Evolutionary conservation across 352 stramenopile species (phyloP), one percentile per base, ranked within the genome.

Genomic region (Phytophthora citricola): DNA sequence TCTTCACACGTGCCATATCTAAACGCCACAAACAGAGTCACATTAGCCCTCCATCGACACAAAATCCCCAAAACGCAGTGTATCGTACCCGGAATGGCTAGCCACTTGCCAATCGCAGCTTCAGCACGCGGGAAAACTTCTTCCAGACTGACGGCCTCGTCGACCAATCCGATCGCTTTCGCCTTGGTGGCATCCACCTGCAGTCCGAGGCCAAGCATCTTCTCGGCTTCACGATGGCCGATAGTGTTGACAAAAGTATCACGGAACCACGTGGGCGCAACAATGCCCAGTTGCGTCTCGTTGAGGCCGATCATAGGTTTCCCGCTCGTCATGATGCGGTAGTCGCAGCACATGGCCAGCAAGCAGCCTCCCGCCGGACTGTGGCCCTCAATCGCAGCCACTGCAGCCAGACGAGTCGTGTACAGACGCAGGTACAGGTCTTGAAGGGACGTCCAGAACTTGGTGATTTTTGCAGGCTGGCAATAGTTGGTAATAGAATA

Each of bases 341-440:
- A 98, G 81, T 99, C 94, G 71, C 93, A 98, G 69, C 86, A 91
- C 83, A 98, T 94, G 20, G 94, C 90, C 36, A 99, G 75, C 67
- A 99, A 76, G 61, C 96, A 99, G 51, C 96, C 96, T 36, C 90
- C 96, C 3, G 96, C 96, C 8, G 94, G 93, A 60, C 91, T 96
- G 76, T 97, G 90, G 10, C 94, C 95, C 64, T 97, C 84, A 66
- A 99, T 96, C 17, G 89, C 89, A 34, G 93, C 91, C 39, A 98
- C 80, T 9, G 83, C 86, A 20, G 91, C 90, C 11, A 98, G 73
- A 10, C 86, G 84, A 26, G 86, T 91, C 40, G 91, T 97, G 75
- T 98, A 99, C 49, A 98, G 74, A 76, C 95, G 88, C 49, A 98
- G 70, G 63, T 93, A 98, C 8, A 98, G 48, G 51, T 98, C 83